phyloP scores from a whole-genome alignment of 2,329 filamentous ascomycete genomes.

The Penicillium sp. region DNA sequence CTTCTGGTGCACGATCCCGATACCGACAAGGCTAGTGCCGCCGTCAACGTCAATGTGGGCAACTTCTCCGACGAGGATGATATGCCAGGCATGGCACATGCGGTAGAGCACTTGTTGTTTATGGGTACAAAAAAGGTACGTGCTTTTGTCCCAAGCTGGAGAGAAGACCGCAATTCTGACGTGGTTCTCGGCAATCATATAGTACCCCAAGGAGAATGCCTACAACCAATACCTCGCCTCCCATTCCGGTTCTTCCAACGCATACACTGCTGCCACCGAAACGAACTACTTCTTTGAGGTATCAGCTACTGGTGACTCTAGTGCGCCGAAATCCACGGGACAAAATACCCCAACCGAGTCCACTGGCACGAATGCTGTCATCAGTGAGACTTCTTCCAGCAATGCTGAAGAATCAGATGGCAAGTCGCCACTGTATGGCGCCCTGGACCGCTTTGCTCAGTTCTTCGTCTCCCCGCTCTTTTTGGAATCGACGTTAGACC shows the following conservation, averaged over 20 bases:
- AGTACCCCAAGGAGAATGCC: slow-evolving; percentile 90
- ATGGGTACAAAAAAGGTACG: slow-evolving; percentile 93
- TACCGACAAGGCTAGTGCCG: slow-evolving; percentile 93
- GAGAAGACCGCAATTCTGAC: slow-evolving; percentile 9
- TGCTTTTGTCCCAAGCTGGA: not conserved
- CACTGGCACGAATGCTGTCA: slow-evolving; percentile 1
- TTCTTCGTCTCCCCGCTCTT: slow-evolving; percentile 91
- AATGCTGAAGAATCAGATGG: slow-evolving; percentile 20
- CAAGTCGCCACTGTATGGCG: slow-evolving; percentile 66
- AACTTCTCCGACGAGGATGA: slow-evolving; percentile 88
- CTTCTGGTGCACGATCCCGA: slow-evolving; percentile 89
- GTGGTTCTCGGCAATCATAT: slow-evolving; percentile 5
- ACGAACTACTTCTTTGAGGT: slow-evolving; percentile 99
- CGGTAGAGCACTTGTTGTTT: slow-evolving; percentile 92
- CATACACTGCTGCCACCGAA: slow-evolving; percentile 86
- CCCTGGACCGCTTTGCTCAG: slow-evolving; percentile 84
- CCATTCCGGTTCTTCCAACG: slow-evolving; percentile 88
- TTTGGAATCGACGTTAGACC: slow-evolving; percentile 74
- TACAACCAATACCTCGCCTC: slow-evolving; percentile 90
- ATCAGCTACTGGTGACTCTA: slow-evolving; percentile 62
- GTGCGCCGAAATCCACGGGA: slow-evolving; percentile 27
- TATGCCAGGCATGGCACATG: slow-evolving; percentile 93
- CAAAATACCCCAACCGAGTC: slow-evolving; percentile 25
- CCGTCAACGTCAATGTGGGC: slow-evolving; percentile 91
- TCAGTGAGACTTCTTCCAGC: slow-evolving; percentile 14